These are phyloP conservation scores for Plenodomus tracheiphilus DNA, from an alignment of 2,329 filamentous ascomycete genomes.

Conservation along the genomic window DNA sequence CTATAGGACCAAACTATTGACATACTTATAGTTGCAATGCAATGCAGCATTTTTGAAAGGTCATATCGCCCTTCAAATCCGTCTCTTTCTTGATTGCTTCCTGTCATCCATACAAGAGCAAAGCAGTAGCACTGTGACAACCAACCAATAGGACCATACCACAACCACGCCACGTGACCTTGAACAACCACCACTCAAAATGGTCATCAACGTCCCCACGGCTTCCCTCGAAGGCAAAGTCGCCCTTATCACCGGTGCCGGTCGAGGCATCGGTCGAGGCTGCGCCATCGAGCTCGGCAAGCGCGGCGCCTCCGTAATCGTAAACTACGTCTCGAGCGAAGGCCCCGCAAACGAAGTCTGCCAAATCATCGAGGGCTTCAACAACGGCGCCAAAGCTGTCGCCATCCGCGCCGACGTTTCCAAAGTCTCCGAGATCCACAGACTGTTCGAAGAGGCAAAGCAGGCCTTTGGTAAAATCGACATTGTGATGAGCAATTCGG, in stretches of 20 bases:
- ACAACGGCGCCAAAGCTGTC: slow-evolving; percentile 56
- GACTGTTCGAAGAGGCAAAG: slow-evolving; percentile 55
- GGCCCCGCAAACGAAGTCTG: slow-evolving; percentile 54
- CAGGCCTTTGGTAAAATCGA: slow-evolving; percentile 48
- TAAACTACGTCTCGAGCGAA: slow-evolving; percentile 66
- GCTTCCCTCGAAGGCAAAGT: slow-evolving; percentile 57
- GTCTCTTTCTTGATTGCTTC: neutral
- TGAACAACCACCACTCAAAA: slow-evolving; percentile 24
- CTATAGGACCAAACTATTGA: slow-evolving; percentile 11
- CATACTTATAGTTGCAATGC: slow-evolving; percentile 9
- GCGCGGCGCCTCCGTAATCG: slow-evolving; percentile 65
- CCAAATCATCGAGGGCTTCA: slow-evolving; percentile 50
- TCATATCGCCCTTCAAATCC: neutral
- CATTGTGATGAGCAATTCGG: slow-evolving; percentile 58
- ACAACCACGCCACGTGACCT: slow-evolving; percentile 17
- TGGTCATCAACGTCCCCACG: slow-evolving; percentile 50
- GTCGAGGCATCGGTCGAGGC: slow-evolving; percentile 68
- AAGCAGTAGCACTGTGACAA: neutral
- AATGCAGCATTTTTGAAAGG: neutral
- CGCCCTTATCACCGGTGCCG: slow-evolving; percentile 65
- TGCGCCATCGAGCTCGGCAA: slow-evolving; percentile 69
- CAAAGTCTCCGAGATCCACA: slow-evolving; percentile 60
- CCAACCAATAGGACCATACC: neutral
- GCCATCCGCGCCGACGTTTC: slow-evolving; percentile 63
- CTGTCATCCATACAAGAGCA: neutral